Evolutionary conservation across 441 rosid genomes (phyloP).

Genomic region (Kokia cookei): DNA sequence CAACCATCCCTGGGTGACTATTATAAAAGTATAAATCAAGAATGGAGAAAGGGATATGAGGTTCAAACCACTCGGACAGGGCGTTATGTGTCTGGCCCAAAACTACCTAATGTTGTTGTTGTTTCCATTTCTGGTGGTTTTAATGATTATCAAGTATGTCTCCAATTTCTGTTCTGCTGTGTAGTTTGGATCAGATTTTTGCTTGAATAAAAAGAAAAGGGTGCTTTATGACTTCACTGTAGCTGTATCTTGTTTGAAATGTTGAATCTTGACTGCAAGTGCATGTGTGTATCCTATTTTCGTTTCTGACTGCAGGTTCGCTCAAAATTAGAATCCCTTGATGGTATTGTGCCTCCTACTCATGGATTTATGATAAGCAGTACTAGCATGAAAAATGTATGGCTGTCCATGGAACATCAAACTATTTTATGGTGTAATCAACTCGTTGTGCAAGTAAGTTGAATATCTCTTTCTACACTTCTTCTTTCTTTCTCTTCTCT

Average conservation of each 20-base stretch:
- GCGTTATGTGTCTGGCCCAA: conserved; percentile 44
- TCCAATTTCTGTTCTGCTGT: background rate
- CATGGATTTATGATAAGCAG: conserved; percentile 91
- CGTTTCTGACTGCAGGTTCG: conserved; percentile 53
- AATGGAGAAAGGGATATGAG: conserved; percentile 84
- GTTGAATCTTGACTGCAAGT: background rate
- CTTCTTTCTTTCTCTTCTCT: background rate
- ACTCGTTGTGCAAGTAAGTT: conserved; percentile 89
- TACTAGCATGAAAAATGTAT: conserved; percentile 88
- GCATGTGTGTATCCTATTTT: background rate
- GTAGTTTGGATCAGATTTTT: background rate
- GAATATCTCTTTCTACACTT: conserved; percentile 2
- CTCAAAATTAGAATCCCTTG: conserved; percentile 72
- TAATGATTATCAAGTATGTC: conserved; percentile 82
- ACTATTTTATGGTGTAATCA: conserved; percentile 99
- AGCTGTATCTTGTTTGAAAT: background rate
- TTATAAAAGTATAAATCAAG: conserved; percentile 65
- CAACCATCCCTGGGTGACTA: conserved; percentile 95
- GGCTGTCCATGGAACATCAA: conserved; percentile 99
- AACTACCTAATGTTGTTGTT: conserved; percentile 68
- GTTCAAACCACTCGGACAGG: conserved; percentile 51
- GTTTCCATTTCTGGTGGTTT: conserved; percentile 91
- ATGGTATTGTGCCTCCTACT: conserved; percentile 86
- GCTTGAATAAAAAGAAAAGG: background rate
- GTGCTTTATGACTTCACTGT: background rate